Evolutionary conservation across 2,329 filamentous ascomycete genomes (phyloP).

Genomic region (Rhexocercosporidium sp.): DNA sequence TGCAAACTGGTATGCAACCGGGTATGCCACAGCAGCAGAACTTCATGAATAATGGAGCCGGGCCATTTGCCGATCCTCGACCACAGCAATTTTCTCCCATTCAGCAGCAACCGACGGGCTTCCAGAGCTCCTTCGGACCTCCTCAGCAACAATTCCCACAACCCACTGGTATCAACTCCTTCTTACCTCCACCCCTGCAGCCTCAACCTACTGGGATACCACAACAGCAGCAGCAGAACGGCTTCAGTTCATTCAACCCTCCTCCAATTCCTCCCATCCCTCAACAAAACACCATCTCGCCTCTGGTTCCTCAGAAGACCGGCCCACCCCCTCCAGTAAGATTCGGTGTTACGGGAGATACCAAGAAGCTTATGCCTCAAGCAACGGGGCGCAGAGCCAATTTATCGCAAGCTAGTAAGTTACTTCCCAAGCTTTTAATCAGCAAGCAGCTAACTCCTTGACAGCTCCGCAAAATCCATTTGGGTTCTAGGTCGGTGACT

Average conservation of each 20-base stretch:
- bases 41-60: slow-evolving; percentile 52
- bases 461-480: slow-evolving; percentile 73
- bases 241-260: slow-evolving; percentile 50
- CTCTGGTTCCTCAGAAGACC: slow-evolving; percentile 78
- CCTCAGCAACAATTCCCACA: slow-evolving; percentile 45
- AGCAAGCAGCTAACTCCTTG: slow-evolving; percentile 26
- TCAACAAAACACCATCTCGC: slow-evolving; percentile 62
- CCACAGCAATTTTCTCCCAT: slow-evolving; percentile 55
- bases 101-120: slow-evolving; percentile 56
- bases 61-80: slow-evolving; percentile 61
- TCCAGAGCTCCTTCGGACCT: slow-evolving; percentile 49
- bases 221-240: slow-evolving; percentile 54
- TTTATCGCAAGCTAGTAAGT: slow-evolving; percentile 94
- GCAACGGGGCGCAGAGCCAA: slow-evolving; percentile 90
- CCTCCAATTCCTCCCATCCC: slow-evolving; percentile 56
- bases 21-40: slow-evolving; percentile 37
- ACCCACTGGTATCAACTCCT: slow-evolving; percentile 57
- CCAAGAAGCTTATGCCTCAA: slow-evolving; percentile 82
- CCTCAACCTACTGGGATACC: slow-evolving; percentile 60
- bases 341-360: slow-evolving; percentile 77
- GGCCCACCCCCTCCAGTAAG: slow-evolving; percentile 86
- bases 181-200: slow-evolving; percentile 63
- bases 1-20: slow-evolving; percentile 34
- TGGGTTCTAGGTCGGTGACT: slow-evolving; percentile 58
- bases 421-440: slow-evolving; percentile 11